Evolutionary conservation across 208 protist species (phyloP), one percentile per base, ranked within the genome.

Genomic region (Blastocrithidia nonstop): DNA sequence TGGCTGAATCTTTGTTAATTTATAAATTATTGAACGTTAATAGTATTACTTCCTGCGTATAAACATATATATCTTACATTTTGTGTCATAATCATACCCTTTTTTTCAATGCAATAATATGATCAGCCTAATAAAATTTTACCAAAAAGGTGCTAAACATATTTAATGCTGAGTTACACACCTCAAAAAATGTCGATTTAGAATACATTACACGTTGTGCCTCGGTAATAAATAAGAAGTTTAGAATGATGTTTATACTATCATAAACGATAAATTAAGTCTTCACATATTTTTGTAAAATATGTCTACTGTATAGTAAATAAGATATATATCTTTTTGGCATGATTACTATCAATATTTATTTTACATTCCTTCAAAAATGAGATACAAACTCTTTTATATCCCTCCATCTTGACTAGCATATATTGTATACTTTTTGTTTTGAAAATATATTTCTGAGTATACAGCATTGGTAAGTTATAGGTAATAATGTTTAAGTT

Each of bases 221-320:
- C 11, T 51, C 24, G 3, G n/a, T 6, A 28, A 20, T 39, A 11
- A 17, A 47, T 16, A 16, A 41, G 9, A 41, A 6, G 42, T 6
- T 28, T 50, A 50, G n/a, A 50, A 21, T 21, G 22, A 50, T 50
- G 29, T n/a, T 6, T 50, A 13, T 50, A 20, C 42, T 17, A 26
- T 11, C 21, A 19, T 44, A 28, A 8, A 23, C 37, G 23, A 3
- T 36, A 19, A 44, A 13, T 43, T 43, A 15, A 8, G 4, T 4
- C 36, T 3, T 32, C 19, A 9, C 21, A 2, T 15, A 51, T 51
- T 4, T 51, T 47, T n/a, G n/a, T 13, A 7, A 15, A 22, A 6
- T 37, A 36, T 43, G 23, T 6, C 42, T 45, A 33, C 6, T 45
- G 24, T 45, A 43, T 33, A 33, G 24, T 4, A 17, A 38, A 5